Conservation (phyloP, 768 basidiomycete genomes). For the Gymnopilus junonius region DNA sequence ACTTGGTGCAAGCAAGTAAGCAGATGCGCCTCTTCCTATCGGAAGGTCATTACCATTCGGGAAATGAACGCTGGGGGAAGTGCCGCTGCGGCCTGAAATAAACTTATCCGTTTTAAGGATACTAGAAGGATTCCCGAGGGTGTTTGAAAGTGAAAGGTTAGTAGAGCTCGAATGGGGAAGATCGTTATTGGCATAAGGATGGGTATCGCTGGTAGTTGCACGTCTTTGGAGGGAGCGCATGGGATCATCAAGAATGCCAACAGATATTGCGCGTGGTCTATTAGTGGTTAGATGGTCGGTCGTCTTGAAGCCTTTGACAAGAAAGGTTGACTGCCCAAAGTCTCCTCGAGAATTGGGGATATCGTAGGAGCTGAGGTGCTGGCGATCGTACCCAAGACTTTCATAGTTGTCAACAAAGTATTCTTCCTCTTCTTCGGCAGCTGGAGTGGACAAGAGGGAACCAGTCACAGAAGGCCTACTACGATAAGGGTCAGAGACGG, state of each 20-base stretch:
- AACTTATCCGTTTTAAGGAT: slow-evolving; percentile 70
- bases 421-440: slow-evolving; percentile 77
- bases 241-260: slow-evolving; percentile 86
- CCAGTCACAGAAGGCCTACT: slow-evolving; percentile 59
- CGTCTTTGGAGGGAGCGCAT: slow-evolving; percentile 70
- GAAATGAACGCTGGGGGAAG: slow-evolving; percentile 68
- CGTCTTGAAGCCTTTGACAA: slow-evolving; percentile 76
- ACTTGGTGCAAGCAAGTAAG: slow-evolving; percentile 72
- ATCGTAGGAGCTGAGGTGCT: slow-evolving; percentile 68
- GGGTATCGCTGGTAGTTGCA: slow-evolving; percentile 56
- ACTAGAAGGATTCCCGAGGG: slow-evolving; percentile 45
- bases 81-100: slow-evolving; percentile 44
- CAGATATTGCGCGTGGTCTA: slow-evolving; percentile 84
- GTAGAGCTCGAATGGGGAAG: slow-evolving; percentile 44
- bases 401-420: slow-evolving; percentile 66
- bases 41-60: slow-evolving; percentile 59
- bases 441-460: slow-evolving; percentile 66
- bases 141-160: slow-evolving; percentile 42
- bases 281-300: slow-evolving; percentile 66
- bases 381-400: slow-evolving; percentile 52
- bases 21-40: slow-evolving; percentile 55
- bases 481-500: slow-evolving; percentile 93
- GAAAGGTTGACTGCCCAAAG: slow-evolving; percentile 60
- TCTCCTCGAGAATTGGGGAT: slow-evolving; percentile 51
- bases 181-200: slow-evolving; percentile 60